Conservation (phyloP, 2,329 filamentous ascomycete species). For the Alternaria burnsii region DNA sequence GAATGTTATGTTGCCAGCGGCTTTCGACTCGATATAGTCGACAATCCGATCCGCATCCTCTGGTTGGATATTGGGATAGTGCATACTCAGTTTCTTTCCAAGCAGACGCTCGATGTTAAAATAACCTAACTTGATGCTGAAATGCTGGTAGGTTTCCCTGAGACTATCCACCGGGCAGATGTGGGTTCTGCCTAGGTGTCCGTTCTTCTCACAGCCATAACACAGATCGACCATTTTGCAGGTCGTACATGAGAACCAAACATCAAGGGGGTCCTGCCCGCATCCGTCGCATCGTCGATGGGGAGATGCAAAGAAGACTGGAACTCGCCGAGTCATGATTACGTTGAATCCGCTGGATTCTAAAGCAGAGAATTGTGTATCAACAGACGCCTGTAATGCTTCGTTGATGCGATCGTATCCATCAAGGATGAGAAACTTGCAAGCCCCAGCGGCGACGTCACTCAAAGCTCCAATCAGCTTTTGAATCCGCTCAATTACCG, state of each 20-base stretch:
- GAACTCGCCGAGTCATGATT: not conserved
- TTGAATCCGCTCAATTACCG: not conserved
- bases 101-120: not conserved
- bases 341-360: not conserved
- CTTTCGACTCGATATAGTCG: not conserved
- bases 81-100: not conserved
- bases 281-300: not conserved
- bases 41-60: not conserved
- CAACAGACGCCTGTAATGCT: not conserved
- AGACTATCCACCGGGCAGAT: rapidly evolving
- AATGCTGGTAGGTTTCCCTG: not conserved
- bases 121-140: not conserved
- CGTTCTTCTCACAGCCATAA: not conserved
- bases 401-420: not conserved
- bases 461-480: not conserved
- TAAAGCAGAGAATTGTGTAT: not conserved
- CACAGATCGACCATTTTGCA: not conserved
- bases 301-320: not conserved
- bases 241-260: too few relatives aligned
- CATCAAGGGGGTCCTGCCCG: too few relatives aligned
- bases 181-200: not conserved
- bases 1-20: not conserved
- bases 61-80: not conserved
- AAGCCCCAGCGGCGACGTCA: not conserved
- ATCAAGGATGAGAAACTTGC: not conserved